Conservation (phyloP, 1,139 yeast species). For the Zygosaccharomyces pseudobailii region DNA sequence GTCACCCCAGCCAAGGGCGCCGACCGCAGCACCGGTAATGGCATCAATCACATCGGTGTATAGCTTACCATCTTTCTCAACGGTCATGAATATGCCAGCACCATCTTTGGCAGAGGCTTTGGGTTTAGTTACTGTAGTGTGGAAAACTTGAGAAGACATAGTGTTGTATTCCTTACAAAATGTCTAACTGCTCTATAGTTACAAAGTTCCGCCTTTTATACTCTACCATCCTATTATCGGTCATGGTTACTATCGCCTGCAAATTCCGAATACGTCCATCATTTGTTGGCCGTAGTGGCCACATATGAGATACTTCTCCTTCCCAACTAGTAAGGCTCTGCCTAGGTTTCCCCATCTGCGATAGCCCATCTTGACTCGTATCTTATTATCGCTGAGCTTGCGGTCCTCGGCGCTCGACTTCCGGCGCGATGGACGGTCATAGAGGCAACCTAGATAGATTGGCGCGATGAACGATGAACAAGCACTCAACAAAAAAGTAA, state of each 20-base stretch:
- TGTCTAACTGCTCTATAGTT: not conserved
- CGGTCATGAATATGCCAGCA: slow-evolving; percentile 45
- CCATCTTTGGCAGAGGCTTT: slow-evolving; percentile 45
- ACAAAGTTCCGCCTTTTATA: not conserved
- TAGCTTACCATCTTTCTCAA: slow-evolving; percentile 45
- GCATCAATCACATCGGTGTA: slow-evolving; percentile 45
- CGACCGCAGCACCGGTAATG: slow-evolving; percentile 63
- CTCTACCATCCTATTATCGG: not conserved
- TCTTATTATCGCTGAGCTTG: not conserved
- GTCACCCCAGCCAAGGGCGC: slow-evolving; percentile 57
- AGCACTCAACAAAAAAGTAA: not conserved
- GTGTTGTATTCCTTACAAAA: no score
- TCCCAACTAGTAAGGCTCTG: not conserved
- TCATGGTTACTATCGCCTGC: not conserved
- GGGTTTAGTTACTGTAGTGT: slow-evolving; percentile 39
- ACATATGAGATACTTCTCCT: not conserved
- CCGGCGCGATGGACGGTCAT: not conserved
- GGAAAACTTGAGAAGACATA: slow-evolving; percentile 39
- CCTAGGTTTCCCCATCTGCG: not conserved
- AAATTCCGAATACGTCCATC: not conserved
- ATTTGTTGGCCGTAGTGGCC: not conserved
- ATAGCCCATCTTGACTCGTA: not conserved
- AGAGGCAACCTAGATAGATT: not conserved
- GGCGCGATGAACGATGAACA: not conserved
- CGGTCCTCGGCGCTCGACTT: slow-evolving; percentile 2